Evolutionary conservation across 495 filamentous ascomycete species (phyloP).

Genomic region (Neohortaea acidophila): DNA sequence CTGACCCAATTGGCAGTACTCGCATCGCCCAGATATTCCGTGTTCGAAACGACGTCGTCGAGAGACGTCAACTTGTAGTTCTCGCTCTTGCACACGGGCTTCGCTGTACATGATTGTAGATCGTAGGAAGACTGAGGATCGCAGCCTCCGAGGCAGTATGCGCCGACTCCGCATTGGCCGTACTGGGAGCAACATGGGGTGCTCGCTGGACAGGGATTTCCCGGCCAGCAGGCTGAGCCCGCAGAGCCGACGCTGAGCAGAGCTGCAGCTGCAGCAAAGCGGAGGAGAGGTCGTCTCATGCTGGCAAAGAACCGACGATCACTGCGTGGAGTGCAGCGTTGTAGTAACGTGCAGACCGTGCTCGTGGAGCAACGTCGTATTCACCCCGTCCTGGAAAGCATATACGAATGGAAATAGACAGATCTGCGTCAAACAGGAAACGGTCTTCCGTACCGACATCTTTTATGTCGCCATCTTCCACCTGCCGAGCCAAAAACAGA

Average conservation of each 20-base stretch:
- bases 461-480: too few species aligned
- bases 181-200: conserved; percentile 93
- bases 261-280: conserved; percentile 14
- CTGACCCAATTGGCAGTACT: conserved; percentile 71
- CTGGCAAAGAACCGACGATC: too few species aligned
- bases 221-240: conserved; percentile 35
- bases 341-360: too few species aligned
- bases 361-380: too few species aligned
- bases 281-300: too few species aligned
- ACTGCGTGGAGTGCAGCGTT: too few species aligned
- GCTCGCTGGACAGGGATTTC: conserved; percentile 54
- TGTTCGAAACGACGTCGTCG: conserved; percentile 50
- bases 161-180: conserved; percentile 81
- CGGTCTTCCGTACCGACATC: too few species aligned
- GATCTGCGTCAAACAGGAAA: too few species aligned
- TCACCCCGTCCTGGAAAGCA: too few species aligned
- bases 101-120: conserved; percentile 74
- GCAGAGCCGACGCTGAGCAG: conserved; percentile 6
- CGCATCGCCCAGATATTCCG: conserved; percentile 73
- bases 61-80: conserved; percentile 57
- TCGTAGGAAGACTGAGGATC: conserved; percentile 68
- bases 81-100: conserved; percentile 60
- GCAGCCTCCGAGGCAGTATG: conserved; percentile 92
- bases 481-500: too few species aligned
- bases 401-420: too few species aligned